Percentiles rank a stretch among this genome's conserved stretches.
Evolutionary conservation across 148 eudicot genomes (phyloP).

Genomic region (Agrostemma githago): DNA sequence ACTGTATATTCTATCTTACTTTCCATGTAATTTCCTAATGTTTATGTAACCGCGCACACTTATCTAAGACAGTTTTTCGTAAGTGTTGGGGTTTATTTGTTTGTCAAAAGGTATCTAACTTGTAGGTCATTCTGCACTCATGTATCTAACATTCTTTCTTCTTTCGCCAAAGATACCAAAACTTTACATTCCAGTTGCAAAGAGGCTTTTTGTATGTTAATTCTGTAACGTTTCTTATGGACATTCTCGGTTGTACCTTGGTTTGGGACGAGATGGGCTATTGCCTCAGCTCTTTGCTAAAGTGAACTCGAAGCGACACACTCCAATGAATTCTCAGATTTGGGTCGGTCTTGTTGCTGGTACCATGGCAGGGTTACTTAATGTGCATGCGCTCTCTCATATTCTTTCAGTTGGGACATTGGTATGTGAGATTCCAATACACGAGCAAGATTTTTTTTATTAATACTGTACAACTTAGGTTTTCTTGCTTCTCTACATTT

Average conservation of each 20-base stretch:
- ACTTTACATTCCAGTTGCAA: neutral
- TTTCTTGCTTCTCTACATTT: neutral
- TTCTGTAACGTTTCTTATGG: conserved; percentile 20
- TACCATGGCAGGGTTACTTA: conserved; percentile 74
- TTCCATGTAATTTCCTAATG: too few species aligned
- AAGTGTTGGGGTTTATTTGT: neutral
- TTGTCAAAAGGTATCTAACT: neutral
- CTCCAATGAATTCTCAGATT: conserved; percentile 82
- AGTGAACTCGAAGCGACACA: conserved; percentile 71
- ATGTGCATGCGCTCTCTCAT: conserved; percentile 81
- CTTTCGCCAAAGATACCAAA: too few species aligned
- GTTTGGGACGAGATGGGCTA: conserved; percentile 96
- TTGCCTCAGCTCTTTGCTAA: conserved; percentile 75
- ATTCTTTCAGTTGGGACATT: conserved; percentile 90
- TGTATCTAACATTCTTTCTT: too few species aligned
- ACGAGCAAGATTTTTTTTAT: conserved; percentile 5
- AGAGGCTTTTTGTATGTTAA: conserved; percentile 4
- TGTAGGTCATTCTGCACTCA: too few species aligned
- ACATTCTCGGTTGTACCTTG: conserved; percentile 93
- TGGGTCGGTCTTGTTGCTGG: conserved; percentile 95
- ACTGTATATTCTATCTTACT: neutral
- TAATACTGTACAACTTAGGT: neutral
- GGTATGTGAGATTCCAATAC: conserved; percentile 46
- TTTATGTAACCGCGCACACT: too few species aligned
- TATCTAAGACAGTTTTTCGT: too few species aligned